Percentiles rank a stretch among this genome's conserved stretches.
These are phyloP conservation scores for Eucalyptus sp. DNA, from an alignment of 345 rosid species.

Conservation along the genomic window DNA sequence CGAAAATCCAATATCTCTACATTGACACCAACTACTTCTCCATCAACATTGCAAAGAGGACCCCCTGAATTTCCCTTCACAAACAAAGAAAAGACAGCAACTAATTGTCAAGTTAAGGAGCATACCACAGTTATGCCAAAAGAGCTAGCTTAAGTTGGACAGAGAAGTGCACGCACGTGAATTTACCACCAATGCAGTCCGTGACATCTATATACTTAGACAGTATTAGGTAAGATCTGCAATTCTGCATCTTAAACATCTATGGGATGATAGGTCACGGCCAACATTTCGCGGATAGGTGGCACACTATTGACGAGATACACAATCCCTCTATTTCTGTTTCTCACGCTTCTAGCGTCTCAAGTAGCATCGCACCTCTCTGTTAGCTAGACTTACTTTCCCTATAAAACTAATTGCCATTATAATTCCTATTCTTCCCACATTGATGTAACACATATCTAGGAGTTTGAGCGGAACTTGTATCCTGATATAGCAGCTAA, in stretches of 20 bases:
- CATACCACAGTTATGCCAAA: not conserved
- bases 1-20: slow-evolving; percentile 28
- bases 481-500: not conserved
- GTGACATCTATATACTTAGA: fast-evolving
- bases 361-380: not conserved
- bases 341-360: not conserved
- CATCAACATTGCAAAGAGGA: slow-evolving; percentile 80
- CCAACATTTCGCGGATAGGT: not conserved
- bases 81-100: not conserved
- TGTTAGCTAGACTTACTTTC: not conserved
- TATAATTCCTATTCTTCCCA: not conserved
- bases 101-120: not conserved
- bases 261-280: not conserved
- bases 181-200: not conserved
- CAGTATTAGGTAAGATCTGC: not conserved
- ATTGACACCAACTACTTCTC: slow-evolving; percentile 81
- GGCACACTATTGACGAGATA: not conserved
- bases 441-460: not conserved
- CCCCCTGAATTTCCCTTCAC: slow-evolving; percentile 91
- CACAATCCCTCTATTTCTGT: not conserved
- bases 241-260: not conserved
- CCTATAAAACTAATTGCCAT: not conserved
- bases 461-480: not conserved
- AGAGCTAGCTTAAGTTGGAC: not conserved
- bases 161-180: not conserved